These are phyloP conservation scores for Arabis alpina DNA, from an alignment of 345 rosid species.

Conservation along the genomic window DNA sequence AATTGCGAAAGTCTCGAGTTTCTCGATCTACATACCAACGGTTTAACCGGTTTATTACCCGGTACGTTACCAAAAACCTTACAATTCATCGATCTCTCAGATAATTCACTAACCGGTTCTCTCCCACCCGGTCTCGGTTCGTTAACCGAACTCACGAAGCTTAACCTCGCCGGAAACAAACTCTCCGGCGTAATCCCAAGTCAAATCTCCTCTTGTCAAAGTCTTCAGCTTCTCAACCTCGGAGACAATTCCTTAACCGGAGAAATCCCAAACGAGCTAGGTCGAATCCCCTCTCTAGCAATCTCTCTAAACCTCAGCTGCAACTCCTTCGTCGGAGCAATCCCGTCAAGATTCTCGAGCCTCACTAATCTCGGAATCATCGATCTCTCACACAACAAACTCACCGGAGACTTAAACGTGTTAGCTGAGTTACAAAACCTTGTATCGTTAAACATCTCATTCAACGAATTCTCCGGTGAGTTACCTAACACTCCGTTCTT, in stretches of 20 bases:
- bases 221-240: slow-evolving; percentile 72
- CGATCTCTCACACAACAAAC: slow-evolving; percentile 81
- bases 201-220: slow-evolving; percentile 71
- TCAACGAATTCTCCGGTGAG: slow-evolving; percentile 87
- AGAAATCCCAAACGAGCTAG: slow-evolving; percentile 77
- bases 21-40: slow-evolving; percentile 81
- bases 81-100: slow-evolving; percentile 73
- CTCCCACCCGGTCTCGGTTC: slow-evolving; percentile 64
- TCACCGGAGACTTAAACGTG: slow-evolving; percentile 64
- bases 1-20: slow-evolving; percentile 72
- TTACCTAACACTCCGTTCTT: slow-evolving; percentile 85
- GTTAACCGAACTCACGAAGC: slow-evolving; percentile 74
- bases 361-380: slow-evolving; percentile 73
- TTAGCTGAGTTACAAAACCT: slow-evolving; percentile 80
- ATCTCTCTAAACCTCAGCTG: slow-evolving; percentile 90
- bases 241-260: slow-evolving; percentile 77
- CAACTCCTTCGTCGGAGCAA: slow-evolving; percentile 67
- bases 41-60: slow-evolving; percentile 69
- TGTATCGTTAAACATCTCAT: slow-evolving; percentile 86
- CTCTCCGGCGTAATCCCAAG: slow-evolving; percentile 72
- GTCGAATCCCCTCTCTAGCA: slow-evolving; percentile 72
- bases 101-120: slow-evolving; percentile 68
- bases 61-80: slow-evolving; percentile 67
- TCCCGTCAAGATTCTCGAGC: slow-evolving; percentile 74
- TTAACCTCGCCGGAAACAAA: slow-evolving; percentile 67